Base-by-base conservation (phyloP, 495 filamentous ascomycete genomes). In the Lepraria neglecta region DNA sequence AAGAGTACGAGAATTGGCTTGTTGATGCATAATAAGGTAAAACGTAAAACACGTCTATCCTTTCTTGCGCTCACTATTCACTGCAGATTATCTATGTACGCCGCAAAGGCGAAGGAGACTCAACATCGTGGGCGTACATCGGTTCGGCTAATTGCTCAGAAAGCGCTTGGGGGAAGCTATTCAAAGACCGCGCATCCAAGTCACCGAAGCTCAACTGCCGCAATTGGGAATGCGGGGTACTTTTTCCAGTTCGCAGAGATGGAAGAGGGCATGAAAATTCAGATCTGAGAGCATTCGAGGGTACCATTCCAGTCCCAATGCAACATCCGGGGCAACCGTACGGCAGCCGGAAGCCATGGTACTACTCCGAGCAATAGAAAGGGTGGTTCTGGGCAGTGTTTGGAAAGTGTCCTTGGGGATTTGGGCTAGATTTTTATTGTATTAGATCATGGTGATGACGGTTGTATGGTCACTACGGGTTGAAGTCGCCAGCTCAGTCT, bases 191-290 rank as follows among this genome's bases (percentile, higher is more conserved):
- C 40, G 69, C 63, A 1, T 87, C 80, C 0, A 85, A 85, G 53
- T 63, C 74, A 24, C 80, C 82, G 0, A 96, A 91, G 65, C 72
- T 97, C 21, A 94, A 84, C 60, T 90, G 87, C 69, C 84, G 88
- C 14, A 98, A 97, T 71, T 98, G 94, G 94, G 94, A 98, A 72
- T 97, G 91, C 65, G 94, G 94, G 4, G 91, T 98, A 0, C 30
- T 98, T 3, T 64, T 96, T 12, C 84, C 82, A 1, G 70, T 80
- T 1, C 53, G 31, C 24, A 24, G 0, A 17, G 11, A 0, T 57
- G 76, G 7, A 69, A 66, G n/a, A 50, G 46, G 63, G 28, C 27
- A 12, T 42, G 28, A 54, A 48, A 44, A 64, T 45, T 33, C 11
- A 17, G 56, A 61, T 51, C 31, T 54, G 43, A 53, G 61, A 44